These are phyloP conservation scores for Puccinia polysora DNA, from an alignment of 1,284 basidiomycete genomes.

Conservation along the genomic window DNA sequence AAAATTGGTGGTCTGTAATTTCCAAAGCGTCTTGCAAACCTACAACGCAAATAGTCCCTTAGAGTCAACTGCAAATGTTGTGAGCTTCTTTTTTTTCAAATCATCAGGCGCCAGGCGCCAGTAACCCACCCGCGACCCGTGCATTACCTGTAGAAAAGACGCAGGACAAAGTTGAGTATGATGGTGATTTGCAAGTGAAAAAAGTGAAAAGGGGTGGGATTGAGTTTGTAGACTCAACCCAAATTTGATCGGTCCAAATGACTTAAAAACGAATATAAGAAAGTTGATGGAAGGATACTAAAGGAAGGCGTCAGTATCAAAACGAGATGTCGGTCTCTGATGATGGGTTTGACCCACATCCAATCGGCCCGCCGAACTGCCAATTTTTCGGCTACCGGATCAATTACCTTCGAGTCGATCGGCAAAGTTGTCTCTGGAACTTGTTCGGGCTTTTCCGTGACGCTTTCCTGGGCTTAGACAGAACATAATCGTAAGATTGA, in stretches of 20 bases:
- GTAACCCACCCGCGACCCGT: slow-evolving; percentile 38
- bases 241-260: slow-evolving; percentile 40
- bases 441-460: too few relatives aligned
- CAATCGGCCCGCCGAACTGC: slow-evolving; percentile 19
- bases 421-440: too few relatives aligned
- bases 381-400: not conserved
- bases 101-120: too few relatives aligned
- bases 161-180: not conserved
- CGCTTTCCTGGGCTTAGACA: too few relatives aligned
- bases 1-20: slow-evolving; percentile 34
- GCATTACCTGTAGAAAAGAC: slow-evolving; percentile 25
- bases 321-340: too few relatives aligned
- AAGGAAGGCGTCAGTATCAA: not conserved
- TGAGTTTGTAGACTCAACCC: slow-evolving; percentile 4
- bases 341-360: not conserved
- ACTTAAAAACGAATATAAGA: slow-evolving; percentile 35
- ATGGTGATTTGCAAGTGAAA: not conserved
- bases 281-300: slow-evolving; percentile 33
- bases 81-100: too few relatives aligned
- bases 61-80: not conserved
- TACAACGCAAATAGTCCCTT: not conserved
- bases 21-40: slow-evolving; percentile 31
- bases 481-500: too few relatives aligned
- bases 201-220: not conserved
- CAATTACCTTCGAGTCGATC: not conserved